Evolutionary conservation across 2,329 filamentous ascomycete species (phyloP).

Genomic region (Aphanocladium album): DNA sequence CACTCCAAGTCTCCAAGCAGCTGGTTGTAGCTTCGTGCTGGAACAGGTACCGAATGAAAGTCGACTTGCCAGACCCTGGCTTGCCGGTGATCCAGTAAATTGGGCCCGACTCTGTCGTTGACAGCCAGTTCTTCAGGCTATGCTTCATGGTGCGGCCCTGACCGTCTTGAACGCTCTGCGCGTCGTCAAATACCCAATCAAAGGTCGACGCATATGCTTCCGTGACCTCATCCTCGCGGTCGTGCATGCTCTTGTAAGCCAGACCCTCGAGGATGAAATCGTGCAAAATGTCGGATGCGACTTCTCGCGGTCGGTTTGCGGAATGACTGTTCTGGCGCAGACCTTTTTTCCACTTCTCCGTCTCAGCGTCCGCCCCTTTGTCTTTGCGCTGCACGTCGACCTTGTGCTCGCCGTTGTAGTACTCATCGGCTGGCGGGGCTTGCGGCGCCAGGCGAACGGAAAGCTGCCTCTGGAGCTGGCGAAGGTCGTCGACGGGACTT

Average conservation of each 20-base stretch:
- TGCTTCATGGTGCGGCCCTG: constrained; percentile 5
- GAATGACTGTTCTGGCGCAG: neutral
- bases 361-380: neutral
- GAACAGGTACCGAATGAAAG: constrained; percentile 36
- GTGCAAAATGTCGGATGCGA: constrained; percentile 21
- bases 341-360: neutral
- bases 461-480: neutral
- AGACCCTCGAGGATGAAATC: constrained; percentile 28
- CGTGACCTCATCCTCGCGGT: constrained; percentile 26
- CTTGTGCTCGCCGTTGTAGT: neutral
- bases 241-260: constrained; percentile 28
- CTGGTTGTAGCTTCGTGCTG: constrained; percentile 18
- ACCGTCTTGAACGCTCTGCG: neutral
- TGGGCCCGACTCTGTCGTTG: constrained; percentile 15
- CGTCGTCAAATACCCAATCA: constrained; percentile 31
- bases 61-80: constrained; percentile 43
- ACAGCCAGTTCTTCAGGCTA: constrained; percentile 26
- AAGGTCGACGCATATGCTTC: constrained; percentile 29
- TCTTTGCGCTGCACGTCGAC: neutral
- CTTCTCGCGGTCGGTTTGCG: constrained; percentile 6
- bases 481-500: neutral
- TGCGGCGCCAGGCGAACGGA: neutral
- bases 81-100: constrained; percentile 37
- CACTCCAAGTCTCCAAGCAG: constrained; percentile 22
- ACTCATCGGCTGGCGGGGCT: neutral